phyloP scores from a whole-genome alignment of 106 monocot species.

The Xerophyta viscosa region DNA sequence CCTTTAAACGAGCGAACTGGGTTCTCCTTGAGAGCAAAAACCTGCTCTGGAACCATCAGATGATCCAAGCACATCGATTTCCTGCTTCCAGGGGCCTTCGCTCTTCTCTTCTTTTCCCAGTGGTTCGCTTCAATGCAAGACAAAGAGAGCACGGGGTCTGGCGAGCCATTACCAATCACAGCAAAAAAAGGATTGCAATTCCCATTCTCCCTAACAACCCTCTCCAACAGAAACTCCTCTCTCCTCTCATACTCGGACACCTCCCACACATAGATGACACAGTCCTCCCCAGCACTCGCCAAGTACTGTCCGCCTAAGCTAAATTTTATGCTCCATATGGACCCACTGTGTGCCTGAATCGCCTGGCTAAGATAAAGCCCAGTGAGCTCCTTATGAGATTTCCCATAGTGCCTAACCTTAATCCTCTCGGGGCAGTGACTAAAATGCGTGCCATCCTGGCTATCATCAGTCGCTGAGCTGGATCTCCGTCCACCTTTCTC shows the following conservation, averaged over 20 bases:
- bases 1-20: constrained; percentile 64
- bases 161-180: constrained; percentile 27
- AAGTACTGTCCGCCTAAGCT: constrained; percentile 45
- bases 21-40: constrained; percentile 59
- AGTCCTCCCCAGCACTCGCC: constrained; percentile 65
- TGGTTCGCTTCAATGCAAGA: constrained; percentile 34
- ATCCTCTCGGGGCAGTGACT: constrained; percentile 47
- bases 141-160: constrained; percentile 24
- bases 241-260: constrained; percentile 38
- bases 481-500: constrained; percentile 59
- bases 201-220: constrained; percentile 22
- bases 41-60: constrained; percentile 52
- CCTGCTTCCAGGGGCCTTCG: constrained; percentile 32
- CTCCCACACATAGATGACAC: constrained; percentile 62
- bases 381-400: constrained; percentile 47
- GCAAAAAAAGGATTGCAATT: constrained; percentile 20
- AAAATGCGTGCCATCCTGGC: constrained; percentile 39
- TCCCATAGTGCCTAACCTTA: constrained; percentile 56
- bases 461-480: constrained; percentile 79
- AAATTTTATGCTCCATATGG: constrained; percentile 67
- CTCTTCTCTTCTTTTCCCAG: constrained; percentile 59
- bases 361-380: constrained; percentile 57
- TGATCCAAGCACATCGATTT: constrained; percentile 61
- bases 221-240: constrained; percentile 23
- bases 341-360: constrained; percentile 55